Percentiles rank a stretch among this genome's conserved stretches.
These are phyloP conservation scores for Brassica hybrid DNA, from an alignment of 441 rosid species.

Conservation along the genomic window DNA sequence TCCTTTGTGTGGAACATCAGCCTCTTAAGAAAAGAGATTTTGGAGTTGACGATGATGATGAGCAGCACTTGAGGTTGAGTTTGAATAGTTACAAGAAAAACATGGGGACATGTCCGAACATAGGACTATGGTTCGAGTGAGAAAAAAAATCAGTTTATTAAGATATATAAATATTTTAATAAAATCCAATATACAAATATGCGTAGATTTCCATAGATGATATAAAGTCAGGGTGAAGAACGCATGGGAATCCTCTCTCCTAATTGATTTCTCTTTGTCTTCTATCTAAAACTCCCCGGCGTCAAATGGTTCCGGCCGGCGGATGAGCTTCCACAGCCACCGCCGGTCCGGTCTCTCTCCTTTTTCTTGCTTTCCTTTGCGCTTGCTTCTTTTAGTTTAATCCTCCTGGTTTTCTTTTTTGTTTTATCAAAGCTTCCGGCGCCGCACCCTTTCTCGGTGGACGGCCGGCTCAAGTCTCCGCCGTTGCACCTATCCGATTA, in stretches of 20 bases:
- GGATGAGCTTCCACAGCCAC: too few relatives aligned
- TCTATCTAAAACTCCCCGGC: too few relatives aligned
- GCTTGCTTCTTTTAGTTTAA: too few relatives aligned
- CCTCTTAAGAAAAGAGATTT: constrained; percentile 43
- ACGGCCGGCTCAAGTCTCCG: too few relatives aligned
- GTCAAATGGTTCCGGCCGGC: too few relatives aligned
- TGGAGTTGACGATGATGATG: constrained; percentile 38
- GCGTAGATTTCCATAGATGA: constrained; percentile 25
- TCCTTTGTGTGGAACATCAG: constrained; percentile 50
- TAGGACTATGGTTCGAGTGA: constrained; percentile 34
- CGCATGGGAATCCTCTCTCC: constrained; percentile 47
- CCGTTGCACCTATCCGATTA: too few relatives aligned
- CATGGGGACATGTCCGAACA: constrained; percentile 40
- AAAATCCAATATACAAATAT: not conserved
- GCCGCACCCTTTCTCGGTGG: too few relatives aligned
- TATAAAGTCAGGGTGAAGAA: constrained; percentile 32
- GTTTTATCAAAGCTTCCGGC: too few relatives aligned
- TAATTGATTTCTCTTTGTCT: too few relatives aligned
- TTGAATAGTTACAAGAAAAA: constrained; percentile 37
- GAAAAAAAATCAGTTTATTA: not conserved
- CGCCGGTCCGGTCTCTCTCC: too few relatives aligned
- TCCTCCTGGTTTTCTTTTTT: too few relatives aligned
- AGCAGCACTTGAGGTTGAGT: constrained; percentile 38
- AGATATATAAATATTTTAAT: not conserved
- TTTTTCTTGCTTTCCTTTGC: too few relatives aligned